These are phyloP conservation scores for Beverwykella pulmonaria DNA, from an alignment of 495 filamentous ascomycete species.

Conservation along the genomic window DNA sequence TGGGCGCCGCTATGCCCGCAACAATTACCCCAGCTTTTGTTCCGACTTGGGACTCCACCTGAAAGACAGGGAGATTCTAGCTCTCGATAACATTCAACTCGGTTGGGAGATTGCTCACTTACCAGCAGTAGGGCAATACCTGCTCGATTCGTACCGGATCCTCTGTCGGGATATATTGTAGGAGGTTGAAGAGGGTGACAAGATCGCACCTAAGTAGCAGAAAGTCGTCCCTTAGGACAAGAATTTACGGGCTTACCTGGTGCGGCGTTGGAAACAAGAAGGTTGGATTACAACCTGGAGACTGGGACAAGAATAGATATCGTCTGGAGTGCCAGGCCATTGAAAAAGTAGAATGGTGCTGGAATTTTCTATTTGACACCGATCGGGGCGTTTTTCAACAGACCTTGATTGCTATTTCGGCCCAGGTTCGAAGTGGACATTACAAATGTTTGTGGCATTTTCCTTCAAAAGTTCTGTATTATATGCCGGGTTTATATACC, in stretches of 20 bases:
- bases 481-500: too few species aligned
- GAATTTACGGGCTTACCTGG: constrained; percentile 80
- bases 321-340: too few species aligned
- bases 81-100: constrained; percentile 40
- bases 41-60: constrained; percentile 47
- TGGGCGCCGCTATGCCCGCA: constrained; percentile 63
- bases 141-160: constrained; percentile 90
- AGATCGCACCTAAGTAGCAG: constrained; percentile 73
- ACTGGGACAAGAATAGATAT: constrained; percentile 65
- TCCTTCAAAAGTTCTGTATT: too few species aligned
- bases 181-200: constrained; percentile 46
- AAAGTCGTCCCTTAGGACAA: constrained; percentile 83
- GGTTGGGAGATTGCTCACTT: constrained; percentile 86
- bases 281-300: constrained; percentile 78
- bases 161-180: constrained; percentile 84
- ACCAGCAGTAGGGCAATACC: constrained; percentile 81
- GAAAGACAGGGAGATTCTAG: constrained; percentile 51
- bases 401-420: too few species aligned
- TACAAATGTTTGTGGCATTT: too few species aligned
- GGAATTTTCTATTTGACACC: too few species aligned
- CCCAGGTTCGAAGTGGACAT: too few species aligned
- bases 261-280: constrained; percentile 90
- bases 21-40: constrained; percentile 66
- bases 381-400: too few species aligned
- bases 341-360: neutral